Conservation (phyloP, 306 rosid genomes). For the Fragaria iinumae region DNA sequence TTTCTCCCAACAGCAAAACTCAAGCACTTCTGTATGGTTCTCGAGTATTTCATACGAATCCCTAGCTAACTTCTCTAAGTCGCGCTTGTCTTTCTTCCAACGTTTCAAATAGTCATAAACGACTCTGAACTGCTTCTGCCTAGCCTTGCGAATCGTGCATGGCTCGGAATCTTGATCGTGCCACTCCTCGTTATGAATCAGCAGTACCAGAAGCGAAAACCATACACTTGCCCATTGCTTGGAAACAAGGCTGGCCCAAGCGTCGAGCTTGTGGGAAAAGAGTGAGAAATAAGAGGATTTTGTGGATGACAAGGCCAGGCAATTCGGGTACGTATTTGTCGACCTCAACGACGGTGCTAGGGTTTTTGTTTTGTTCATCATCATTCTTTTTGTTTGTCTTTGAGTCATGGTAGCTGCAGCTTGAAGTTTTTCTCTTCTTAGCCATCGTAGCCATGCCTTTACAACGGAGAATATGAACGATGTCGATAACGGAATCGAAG, state of each 20-base stretch:
- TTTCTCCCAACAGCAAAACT: constrained; percentile 5
- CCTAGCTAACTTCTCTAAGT: background rate
- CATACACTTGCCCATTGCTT: background rate
- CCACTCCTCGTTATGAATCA: background rate
- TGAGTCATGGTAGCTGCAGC: background rate
- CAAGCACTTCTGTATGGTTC: background rate
- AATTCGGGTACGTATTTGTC: background rate
- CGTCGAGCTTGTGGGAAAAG: background rate
- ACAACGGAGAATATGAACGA: background rate
- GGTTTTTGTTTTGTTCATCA: background rate
- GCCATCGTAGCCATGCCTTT: background rate
- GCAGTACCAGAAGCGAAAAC: background rate
- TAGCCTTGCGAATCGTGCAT: background rate
- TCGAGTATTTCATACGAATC: background rate
- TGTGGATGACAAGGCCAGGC: background rate
- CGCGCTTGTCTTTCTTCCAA: background rate
- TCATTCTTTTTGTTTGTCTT: background rate
- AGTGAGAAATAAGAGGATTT: background rate
- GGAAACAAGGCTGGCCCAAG: background rate
- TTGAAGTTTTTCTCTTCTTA: too few relatives aligned
- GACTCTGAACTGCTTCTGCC: background rate
- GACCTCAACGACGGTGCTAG: background rate
- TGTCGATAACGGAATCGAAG: background rate
- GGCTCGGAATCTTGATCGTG: background rate
- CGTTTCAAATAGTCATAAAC: background rate